A percentile compares a stretch with the other conserved stretches of the same genome.
phyloP scores from a whole-genome alignment of 257 asterid genomes.

The Solanum clarkiae region DNA sequence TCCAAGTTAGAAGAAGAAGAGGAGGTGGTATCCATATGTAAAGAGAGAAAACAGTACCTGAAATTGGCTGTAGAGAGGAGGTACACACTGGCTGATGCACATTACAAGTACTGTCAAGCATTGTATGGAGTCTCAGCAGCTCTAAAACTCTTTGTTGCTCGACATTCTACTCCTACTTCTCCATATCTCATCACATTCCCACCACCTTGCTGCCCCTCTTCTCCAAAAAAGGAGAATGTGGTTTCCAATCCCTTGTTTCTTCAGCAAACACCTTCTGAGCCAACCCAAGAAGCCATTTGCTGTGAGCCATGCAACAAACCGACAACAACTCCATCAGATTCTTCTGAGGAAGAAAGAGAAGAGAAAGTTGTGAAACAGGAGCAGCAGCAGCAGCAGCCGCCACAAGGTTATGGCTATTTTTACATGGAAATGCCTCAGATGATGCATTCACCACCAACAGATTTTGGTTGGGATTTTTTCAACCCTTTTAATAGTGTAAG shows the following conservation, averaged over 20 bases:
- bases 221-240: conserved; percentile 27
- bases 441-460: conserved; percentile 52
- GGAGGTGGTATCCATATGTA: conserved; percentile 77
- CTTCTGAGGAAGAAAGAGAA: conserved; percentile 31
- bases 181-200: conserved; percentile 46
- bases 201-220: conserved; percentile 38
- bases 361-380: conserved; percentile 18
- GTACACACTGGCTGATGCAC: conserved; percentile 72
- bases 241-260: conserved; percentile 82
- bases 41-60: conserved; percentile 63
- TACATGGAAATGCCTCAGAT: conserved; percentile 56
- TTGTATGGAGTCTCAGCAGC: conserved; percentile 80
- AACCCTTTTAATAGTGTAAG: conserved; percentile 60
- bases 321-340: conserved; percentile 19
- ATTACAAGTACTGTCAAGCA: conserved; percentile 66
- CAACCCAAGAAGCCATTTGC: conserved; percentile 43
- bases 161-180: conserved; percentile 61
- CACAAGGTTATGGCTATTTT: conserved; percentile 40
- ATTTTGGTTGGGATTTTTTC: conserved; percentile 93
- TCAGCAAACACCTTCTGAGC: conserved; percentile 52
- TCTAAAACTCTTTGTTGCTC: conserved; percentile 57
- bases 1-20: conserved; percentile 65
- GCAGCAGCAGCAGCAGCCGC: conserved; percentile 9
- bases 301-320: conserved; percentile 25
- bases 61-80: conserved; percentile 79